These are phyloP conservation scores for Talaromyces sp. DNA, from an alignment of 2,329 filamentous ascomycete species.

Conservation along the genomic window DNA sequence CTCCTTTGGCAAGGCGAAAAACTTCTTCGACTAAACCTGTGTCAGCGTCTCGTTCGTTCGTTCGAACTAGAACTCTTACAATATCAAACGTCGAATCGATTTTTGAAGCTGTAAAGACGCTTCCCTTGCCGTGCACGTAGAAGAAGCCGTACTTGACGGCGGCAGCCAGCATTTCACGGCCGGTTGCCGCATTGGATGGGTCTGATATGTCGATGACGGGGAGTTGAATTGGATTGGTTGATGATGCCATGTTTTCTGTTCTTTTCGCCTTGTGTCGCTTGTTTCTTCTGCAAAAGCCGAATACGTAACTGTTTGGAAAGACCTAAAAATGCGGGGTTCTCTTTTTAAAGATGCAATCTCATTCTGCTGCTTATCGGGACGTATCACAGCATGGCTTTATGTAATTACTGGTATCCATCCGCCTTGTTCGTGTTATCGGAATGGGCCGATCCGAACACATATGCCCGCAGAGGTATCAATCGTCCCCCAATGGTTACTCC, in stretches of 20 bases:
- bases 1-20: slow-evolving; percentile 65
- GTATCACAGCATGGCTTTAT: background rate
- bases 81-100: slow-evolving; percentile 69
- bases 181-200: slow-evolving; percentile 54
- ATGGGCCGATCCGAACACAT: slow-evolving; percentile 3
- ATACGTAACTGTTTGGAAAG: background rate
- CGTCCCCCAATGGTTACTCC: background rate
- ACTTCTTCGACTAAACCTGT: slow-evolving; percentile 56
- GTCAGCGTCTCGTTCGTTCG: background rate
- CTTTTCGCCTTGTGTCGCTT: background rate
- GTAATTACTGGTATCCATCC: background rate
- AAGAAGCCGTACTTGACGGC: slow-evolving; percentile 82
- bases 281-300: background rate
- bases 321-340: background rate
- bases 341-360: background rate
- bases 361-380: background rate
- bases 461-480: background rate
- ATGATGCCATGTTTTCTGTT: background rate
- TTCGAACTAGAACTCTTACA: slow-evolving; percentile 41
- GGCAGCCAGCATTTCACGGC: slow-evolving; percentile 67
- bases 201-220: slow-evolving; percentile 78
- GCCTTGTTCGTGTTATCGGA: background rate
- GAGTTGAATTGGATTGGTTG: slow-evolving; percentile 44
- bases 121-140: slow-evolving; percentile 72
- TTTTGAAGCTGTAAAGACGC: slow-evolving; percentile 60